Conservation (phyloP, 192 early-diverging fungal species). For the Coemansia furcata region DNA sequence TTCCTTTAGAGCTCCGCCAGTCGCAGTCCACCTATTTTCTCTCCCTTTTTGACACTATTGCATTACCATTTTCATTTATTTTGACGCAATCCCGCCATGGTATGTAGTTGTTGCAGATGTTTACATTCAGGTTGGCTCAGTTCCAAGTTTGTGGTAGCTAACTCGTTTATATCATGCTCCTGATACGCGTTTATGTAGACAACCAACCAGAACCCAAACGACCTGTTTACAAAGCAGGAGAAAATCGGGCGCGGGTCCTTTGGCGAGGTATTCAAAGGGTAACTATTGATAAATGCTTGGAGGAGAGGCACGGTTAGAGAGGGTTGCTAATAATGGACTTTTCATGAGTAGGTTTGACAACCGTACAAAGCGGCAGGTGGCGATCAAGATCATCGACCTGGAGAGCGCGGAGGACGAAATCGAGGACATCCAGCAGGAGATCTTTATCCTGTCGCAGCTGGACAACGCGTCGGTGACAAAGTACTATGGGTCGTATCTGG, state of each 20-base stretch:
- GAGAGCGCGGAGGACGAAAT: conserved; percentile 97
- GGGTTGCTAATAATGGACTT: not conserved
- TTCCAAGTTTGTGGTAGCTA: not conserved
- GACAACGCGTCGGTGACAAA: conserved; percentile 82
- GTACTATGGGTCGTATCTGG: conserved; percentile 90
- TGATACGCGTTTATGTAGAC: not conserved
- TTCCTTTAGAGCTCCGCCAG: conserved; percentile 3
- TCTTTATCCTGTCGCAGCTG: conserved; percentile 90
- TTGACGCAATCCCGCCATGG: not conserved
- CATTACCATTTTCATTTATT: not conserved
- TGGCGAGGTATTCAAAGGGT: conserved; percentile 84
- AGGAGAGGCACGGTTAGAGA: not conserved
- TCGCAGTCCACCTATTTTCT: not conserved
- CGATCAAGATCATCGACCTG: conserved; percentile 97
- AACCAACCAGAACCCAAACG: conserved; percentile 50
- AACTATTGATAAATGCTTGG: conserved; percentile 16
- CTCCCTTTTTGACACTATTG: not conserved
- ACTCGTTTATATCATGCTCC: not conserved
- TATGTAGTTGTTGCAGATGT: not conserved
- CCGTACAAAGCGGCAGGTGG: conserved; percentile 65
- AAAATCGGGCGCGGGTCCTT: conserved; percentile 66
- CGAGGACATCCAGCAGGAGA: conserved; percentile 98
- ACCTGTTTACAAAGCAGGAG: conserved; percentile 56
- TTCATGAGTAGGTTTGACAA: conserved; percentile 38
- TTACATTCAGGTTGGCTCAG: not conserved